phyloP scores from a whole-genome alignment of 2,329 filamentous ascomycete genomes.

The Periconia digitata region DNA sequence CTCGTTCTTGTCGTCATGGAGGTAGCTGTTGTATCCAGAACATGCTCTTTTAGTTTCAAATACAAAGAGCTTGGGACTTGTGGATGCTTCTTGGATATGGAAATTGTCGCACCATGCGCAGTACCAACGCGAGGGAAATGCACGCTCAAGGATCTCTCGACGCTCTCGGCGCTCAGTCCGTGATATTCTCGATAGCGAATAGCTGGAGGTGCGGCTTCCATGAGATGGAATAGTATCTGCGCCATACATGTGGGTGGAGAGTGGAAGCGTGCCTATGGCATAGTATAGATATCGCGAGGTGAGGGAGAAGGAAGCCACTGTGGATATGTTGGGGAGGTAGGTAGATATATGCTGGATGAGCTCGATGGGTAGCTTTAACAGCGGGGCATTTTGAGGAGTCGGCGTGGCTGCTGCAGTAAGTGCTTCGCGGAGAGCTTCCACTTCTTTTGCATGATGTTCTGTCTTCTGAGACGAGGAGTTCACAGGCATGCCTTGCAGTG shows the following conservation, averaged over 20 bases:
- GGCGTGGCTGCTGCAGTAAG: not conserved
- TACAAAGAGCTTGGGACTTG: slow-evolving; percentile 11
- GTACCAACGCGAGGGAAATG: slow-evolving; percentile 36
- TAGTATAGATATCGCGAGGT: slow-evolving; percentile 30
- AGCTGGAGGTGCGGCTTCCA: not conserved
- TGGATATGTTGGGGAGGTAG: slow-evolving; percentile 22
- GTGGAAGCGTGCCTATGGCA: slow-evolving; percentile 25
- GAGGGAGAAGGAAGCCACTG: slow-evolving; percentile 29
- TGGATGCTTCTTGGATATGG: slow-evolving; percentile 17
- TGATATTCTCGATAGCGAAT: not conserved
- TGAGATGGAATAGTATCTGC: not conserved
- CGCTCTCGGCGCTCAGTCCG: slow-evolving; percentile 24
- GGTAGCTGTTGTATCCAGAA: slow-evolving; percentile 28
- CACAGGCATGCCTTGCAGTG: too few relatives aligned
- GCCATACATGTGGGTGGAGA: slow-evolving; percentile 17
- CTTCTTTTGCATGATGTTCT: not conserved
- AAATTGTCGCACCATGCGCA: slow-evolving; percentile 40
- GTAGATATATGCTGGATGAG: slow-evolving; percentile 32
- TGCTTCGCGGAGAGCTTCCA: not conserved
- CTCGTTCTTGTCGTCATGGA: slow-evolving; percentile 11
- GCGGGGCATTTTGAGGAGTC: slow-evolving; percentile 10
- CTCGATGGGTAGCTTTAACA: slow-evolving; percentile 31
- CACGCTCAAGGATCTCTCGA: slow-evolving; percentile 34
- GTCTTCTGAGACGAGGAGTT: not conserved
- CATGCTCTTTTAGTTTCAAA: slow-evolving; percentile 18